phyloP scores from a whole-genome alignment of 75 land plant species.

The Selaginella tamariscina region DNA sequence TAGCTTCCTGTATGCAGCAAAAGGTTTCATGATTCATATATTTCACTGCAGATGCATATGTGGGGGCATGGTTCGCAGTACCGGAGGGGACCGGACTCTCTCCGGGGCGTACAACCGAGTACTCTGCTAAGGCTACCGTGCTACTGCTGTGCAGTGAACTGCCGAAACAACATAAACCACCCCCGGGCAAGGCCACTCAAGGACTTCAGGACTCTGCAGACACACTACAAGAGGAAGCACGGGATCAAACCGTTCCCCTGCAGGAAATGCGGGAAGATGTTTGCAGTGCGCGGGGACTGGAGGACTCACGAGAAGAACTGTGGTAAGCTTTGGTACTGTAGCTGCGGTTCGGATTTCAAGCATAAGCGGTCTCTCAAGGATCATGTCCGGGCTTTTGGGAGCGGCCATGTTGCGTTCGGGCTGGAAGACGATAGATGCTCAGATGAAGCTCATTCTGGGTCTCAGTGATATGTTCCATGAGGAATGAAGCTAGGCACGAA shows the following conservation, averaged over 20 bases:
- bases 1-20: no score
- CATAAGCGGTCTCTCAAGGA: conserved; percentile 81
- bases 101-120: conserved; percentile 51
- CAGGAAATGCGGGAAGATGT: conserved; percentile 69
- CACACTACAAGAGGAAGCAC: conserved; percentile 87
- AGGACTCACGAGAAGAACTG: conserved; percentile 85
- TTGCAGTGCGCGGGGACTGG: conserved; percentile 85
- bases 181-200: conserved; percentile 70
- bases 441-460: no score
- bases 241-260: conserved; percentile 84
- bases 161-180: conserved; percentile 84
- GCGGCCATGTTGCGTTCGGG: conserved; percentile 48
- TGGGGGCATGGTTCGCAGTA: conserved; percentile 90
- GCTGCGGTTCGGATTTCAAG: conserved; percentile 74
- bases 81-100: conserved; percentile 69
- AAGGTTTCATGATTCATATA: no score
- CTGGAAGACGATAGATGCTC: no score
- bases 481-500: no score
- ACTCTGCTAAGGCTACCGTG: conserved; percentile 90
- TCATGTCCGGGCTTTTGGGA: conserved; percentile 67
- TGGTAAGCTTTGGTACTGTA: conserved; percentile 75
- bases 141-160: conserved; percentile 68
- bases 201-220: conserved; percentile 77
- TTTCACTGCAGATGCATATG: conserved; percentile 71
- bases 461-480: no score